These are phyloP conservation scores for Melanogaster broomeanus DNA, from an alignment of 768 basidiomycete genomes.

Conservation along the genomic window DNA sequence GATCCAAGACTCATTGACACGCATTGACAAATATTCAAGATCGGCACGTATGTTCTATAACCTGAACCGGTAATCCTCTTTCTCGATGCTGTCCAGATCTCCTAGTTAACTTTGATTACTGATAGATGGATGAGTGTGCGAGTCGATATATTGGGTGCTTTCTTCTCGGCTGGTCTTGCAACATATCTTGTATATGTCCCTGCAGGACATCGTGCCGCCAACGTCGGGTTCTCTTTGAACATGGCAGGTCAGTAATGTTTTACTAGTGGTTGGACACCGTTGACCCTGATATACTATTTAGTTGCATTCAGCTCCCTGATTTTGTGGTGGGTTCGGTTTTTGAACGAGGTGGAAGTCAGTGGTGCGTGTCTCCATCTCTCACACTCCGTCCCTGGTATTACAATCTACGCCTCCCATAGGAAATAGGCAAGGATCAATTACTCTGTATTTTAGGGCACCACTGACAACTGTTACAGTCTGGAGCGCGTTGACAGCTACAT, in stretches of 20 bases:
- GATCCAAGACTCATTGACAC: conserved; percentile 41
- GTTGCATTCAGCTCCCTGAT: conserved; percentile 60
- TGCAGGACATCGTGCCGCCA: conserved; percentile 37
- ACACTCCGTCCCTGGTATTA: background rate
- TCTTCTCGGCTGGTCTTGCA: conserved; percentile 51
- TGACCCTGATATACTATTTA: conserved; percentile 8
- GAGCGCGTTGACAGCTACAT: conserved; percentile 58
- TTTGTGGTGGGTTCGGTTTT: conserved; percentile 47
- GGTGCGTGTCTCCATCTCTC: conserved; percentile 30
- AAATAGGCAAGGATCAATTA: conserved; percentile 8
- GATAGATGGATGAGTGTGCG: conserved; percentile 49
- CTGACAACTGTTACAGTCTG: conserved; percentile 28
- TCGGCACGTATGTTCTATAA: conserved; percentile 47
- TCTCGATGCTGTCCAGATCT: background rate
- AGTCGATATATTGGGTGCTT: conserved; percentile 56
- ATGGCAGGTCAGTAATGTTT: conserved; percentile 40
- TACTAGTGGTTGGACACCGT: background rate
- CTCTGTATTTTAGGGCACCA: too few species aligned
- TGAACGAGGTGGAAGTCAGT: conserved; percentile 48
- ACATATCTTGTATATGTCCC: conserved; percentile 50
- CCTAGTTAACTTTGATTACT: background rate
- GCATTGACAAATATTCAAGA: conserved; percentile 51
- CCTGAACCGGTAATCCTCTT: conserved; percentile 39
- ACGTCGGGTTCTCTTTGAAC: conserved; percentile 40
- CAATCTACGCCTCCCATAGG: too few species aligned